These are phyloP conservation scores for Gnetum montanum DNA, from an alignment of 75 land plant species.

Conservation along the genomic window DNA sequence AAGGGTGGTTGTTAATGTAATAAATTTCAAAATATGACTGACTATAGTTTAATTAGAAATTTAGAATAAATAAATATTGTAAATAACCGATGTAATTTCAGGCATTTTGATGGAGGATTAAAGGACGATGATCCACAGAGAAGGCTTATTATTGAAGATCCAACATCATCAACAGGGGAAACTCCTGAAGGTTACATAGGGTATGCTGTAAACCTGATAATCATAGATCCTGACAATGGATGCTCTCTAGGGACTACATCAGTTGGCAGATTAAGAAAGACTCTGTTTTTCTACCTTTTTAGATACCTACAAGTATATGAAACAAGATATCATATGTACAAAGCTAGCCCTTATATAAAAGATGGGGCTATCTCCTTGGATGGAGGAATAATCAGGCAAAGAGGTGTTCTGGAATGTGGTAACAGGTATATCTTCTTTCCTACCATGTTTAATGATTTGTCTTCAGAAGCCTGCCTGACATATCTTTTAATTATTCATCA, in stretches of 20 bases:
- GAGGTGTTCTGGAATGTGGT: constrained; percentile 27
- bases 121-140: constrained; percentile 60
- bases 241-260: constrained; percentile 16
- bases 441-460: too few species aligned
- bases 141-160: constrained; percentile 31
- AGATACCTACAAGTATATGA: constrained; percentile 57
- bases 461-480: too few species aligned
- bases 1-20: too few species aligned
- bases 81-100: constrained; percentile 17
- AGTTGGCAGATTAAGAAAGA: constrained; percentile 54
- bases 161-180: constrained; percentile 24
- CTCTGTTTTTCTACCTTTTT: constrained; percentile 56
- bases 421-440: too few species aligned
- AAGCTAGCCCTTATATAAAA: constrained; percentile 31
- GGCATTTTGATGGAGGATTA: constrained; percentile 41
- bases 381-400: constrained; percentile 48
- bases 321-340: constrained; percentile 47
- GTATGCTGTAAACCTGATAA: constrained; percentile 60
- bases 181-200: neutral
- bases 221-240: constrained; percentile 26
- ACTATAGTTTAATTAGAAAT: too few species aligned
- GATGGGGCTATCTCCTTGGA: constrained; percentile 76
- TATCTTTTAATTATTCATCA: too few species aligned
- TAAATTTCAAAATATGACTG: too few species aligned
- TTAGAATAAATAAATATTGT: neutral